Evolutionary conservation across 2,329 filamentous ascomycete species (phyloP).

Genomic region (Diaporthe sp.): DNA sequence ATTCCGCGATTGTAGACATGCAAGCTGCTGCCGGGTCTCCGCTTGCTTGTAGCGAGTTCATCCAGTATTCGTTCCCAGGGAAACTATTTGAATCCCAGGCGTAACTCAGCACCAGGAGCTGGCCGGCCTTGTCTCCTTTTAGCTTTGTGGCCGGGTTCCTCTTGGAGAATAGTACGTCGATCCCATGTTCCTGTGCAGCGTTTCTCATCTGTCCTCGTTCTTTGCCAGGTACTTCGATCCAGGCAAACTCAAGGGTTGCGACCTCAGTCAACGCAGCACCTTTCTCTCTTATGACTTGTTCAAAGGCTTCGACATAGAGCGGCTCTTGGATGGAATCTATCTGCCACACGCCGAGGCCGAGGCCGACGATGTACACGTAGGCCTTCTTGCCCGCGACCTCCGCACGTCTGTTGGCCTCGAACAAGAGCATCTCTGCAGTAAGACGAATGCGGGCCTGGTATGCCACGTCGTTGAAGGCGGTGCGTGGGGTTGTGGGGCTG

Average conservation of each 20-base stretch:
- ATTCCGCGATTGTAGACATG: conserved; percentile 52
- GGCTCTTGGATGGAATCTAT: conserved; percentile 36
- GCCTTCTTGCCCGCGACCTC: conserved; percentile 43
- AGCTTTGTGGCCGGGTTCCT: conserved; percentile 44
- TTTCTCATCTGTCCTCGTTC: neutral
- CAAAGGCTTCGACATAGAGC: conserved; percentile 25
- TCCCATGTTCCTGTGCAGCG: neutral
- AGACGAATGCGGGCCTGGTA: conserved; percentile 49
- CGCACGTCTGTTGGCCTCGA: conserved; percentile 49
- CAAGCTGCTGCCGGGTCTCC: conserved; percentile 53
- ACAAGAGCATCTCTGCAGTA: conserved; percentile 47
- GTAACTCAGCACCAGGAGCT: conserved; percentile 51
- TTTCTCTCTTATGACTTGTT: neutral
- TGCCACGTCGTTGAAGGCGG: conserved; percentile 44
- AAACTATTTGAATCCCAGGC: conserved; percentile 53
- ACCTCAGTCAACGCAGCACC: neutral
- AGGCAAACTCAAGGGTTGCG: conserved; percentile 25
- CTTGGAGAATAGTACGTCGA: conserved; percentile 19
- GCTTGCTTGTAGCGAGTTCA: conserved; percentile 42
- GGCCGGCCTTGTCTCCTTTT: conserved; percentile 31
- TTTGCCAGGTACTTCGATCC: neutral
- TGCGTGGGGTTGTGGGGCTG: neutral
- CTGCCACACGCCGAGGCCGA: conserved; percentile 51
- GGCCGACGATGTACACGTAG: conserved; percentile 51
- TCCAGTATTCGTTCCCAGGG: conserved; percentile 53